Conservation (phyloP, 148 eudicot species). For the Chenopodium suecicum region DNA sequence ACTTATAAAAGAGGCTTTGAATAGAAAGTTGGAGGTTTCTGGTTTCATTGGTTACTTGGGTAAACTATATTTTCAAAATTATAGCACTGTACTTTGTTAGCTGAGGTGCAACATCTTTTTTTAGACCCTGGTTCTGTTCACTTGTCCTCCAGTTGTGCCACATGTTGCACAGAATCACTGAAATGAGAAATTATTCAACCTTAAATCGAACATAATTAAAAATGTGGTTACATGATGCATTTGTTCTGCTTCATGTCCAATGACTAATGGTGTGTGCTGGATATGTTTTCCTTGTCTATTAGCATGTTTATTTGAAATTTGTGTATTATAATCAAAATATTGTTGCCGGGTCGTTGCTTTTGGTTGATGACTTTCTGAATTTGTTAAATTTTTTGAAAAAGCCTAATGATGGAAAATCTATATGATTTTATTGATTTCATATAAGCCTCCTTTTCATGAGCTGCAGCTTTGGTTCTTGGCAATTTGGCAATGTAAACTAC, state of each 20-base stretch:
- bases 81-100: background rate
- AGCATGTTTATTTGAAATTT: background rate
- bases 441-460: conserved; percentile 38
- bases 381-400: background rate
- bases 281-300: background rate
- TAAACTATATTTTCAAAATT: background rate
- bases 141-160: background rate
- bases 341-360: background rate
- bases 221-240: background rate
- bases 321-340: background rate
- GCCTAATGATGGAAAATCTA: conserved; percentile 29
- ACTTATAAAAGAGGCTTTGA: background rate
- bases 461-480: conserved; percentile 20
- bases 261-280: background rate
- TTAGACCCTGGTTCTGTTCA: background rate
- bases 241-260: background rate
- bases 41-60: background rate
- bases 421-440: conserved; percentile 14
- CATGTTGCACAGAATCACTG: background rate
- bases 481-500: too few relatives aligned
- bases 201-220: background rate
- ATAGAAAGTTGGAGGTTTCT: background rate
- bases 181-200: background rate
- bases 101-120: background rate
- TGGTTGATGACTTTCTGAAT: background rate